A percentile compares a stretch with the other conserved stretches of the same genome.
Evolutionary conservation across 2,329 filamentous ascomycete species (phyloP).

Genomic region (Sporothrix pseudoabietina): DNA sequence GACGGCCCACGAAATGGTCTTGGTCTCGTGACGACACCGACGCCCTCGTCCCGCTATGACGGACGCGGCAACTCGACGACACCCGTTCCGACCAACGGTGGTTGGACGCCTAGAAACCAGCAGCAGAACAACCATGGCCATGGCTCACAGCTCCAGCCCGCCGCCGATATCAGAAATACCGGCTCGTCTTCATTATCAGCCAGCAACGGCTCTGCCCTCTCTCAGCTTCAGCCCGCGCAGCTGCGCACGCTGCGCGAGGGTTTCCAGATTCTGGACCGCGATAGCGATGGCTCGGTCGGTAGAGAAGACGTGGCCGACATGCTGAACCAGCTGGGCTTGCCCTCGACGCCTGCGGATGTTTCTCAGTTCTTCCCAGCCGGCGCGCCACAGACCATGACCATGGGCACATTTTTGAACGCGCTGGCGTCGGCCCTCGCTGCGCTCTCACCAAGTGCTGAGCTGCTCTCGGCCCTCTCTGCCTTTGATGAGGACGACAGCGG

Average conservation of each 20-base stretch:
- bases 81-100: slow-evolving; percentile 46
- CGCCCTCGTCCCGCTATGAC: slow-evolving; percentile 44
- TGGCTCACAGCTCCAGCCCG: slow-evolving; percentile 41
- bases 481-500: slow-evolving; percentile 97
- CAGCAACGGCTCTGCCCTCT: slow-evolving; percentile 58
- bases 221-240: slow-evolving; percentile 77
- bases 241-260: slow-evolving; percentile 86
- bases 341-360: slow-evolving; percentile 70
- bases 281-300: slow-evolving; percentile 81
- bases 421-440: slow-evolving; percentile 73
- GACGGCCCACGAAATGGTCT: not conserved
- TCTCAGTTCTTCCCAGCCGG: slow-evolving; percentile 79
- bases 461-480: slow-evolving; percentile 87
- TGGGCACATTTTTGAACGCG: slow-evolving; percentile 83
- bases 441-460: slow-evolving; percentile 75
- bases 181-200: slow-evolving; percentile 38
- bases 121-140: slow-evolving; percentile 18
- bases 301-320: slow-evolving; percentile 85
- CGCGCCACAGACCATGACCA: slow-evolving; percentile 70
- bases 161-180: slow-evolving; percentile 42
- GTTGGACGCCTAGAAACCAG: slow-evolving; percentile 45
- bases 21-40: slow-evolving; percentile 7
- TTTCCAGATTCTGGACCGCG: slow-evolving; percentile 89
- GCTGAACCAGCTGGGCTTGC: slow-evolving; percentile 81
- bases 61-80: slow-evolving; percentile 45